A percentile compares a stretch with the other conserved stretches of the same genome.
phyloP scores from a whole-genome alignment of 352 stramenopile species.

The Globisporangium emineosum region DNA sequence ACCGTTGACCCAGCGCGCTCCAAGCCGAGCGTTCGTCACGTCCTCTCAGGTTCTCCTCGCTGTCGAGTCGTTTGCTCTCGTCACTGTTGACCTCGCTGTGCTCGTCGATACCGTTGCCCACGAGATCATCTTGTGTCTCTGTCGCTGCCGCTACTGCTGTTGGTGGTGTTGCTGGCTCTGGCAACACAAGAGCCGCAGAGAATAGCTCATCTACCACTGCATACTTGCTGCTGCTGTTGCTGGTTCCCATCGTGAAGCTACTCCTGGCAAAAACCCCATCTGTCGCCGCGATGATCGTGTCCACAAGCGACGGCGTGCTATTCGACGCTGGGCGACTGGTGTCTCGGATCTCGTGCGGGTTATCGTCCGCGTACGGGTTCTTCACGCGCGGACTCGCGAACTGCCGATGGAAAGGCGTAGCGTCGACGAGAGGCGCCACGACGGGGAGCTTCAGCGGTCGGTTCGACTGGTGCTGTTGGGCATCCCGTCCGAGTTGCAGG shows the following conservation, averaged over 20 bases:
- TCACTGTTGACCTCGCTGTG: constrained; percentile 10
- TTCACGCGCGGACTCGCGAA: constrained; percentile 10
- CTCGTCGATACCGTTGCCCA: neutral
- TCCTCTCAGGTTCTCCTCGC: neutral
- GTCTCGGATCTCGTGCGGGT: constrained; percentile 10
- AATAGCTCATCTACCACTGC: neutral
- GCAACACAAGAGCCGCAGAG: neutral
- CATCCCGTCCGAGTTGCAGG: constrained; percentile 3
- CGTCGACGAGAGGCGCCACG: neutral
- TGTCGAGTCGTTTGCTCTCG: neutral
- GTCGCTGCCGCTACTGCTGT: neutral
- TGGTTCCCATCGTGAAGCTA: neutral
- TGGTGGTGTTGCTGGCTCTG: neutral
- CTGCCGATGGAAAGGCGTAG: constrained; percentile 17
- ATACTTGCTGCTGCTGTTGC: neutral
- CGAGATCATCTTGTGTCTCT: neutral
- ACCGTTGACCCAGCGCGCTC: neutral
- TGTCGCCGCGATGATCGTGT: constrained; percentile 1
- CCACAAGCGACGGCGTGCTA: neutral
- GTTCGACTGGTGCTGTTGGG: constrained; percentile 1
- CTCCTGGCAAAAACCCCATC: neutral
- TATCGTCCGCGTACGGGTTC: constrained; percentile 10
- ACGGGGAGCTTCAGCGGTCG: constrained; percentile 10
- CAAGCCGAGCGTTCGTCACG: neutral
- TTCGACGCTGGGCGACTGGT: neutral